phyloP scores from a whole-genome alignment of 495 filamentous ascomycete species.

The Bacidia gigantensis region DNA sequence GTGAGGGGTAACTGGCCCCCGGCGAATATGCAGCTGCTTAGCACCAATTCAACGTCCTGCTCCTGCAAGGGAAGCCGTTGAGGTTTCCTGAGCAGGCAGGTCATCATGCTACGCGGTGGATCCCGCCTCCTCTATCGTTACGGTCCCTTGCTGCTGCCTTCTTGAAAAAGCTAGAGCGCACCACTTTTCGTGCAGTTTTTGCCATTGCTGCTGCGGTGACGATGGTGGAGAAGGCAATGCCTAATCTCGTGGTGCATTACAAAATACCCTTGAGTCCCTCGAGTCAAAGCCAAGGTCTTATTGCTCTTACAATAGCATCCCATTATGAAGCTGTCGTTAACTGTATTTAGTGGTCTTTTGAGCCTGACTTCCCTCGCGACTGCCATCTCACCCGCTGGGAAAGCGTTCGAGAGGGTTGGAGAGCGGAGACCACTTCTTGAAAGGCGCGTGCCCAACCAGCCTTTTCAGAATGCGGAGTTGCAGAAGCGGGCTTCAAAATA shows the following conservation, averaged over 20 bases:
- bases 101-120: not conserved
- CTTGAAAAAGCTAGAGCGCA: not conserved
- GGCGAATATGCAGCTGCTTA: not conserved
- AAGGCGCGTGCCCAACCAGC: constrained; percentile 1
- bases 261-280: not conserved
- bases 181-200: not conserved
- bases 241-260: not conserved
- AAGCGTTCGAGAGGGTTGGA: not conserved
- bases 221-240: not conserved
- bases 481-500: constrained; percentile 8
- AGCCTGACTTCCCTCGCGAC: constrained; percentile 5
- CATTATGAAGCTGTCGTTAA: constrained; percentile 7
- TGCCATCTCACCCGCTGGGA: not conserved
- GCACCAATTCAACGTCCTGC: not conserved
- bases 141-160: not conserved
- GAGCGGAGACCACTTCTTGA: not conserved
- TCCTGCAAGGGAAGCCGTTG: not conserved
- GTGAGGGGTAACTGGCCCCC: not conserved
- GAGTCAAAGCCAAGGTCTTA: not conserved
- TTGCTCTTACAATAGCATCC: not conserved
- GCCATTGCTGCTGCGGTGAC: too few species aligned
- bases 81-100: not conserved
- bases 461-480: not conserved
- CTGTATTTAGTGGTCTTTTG: constrained; percentile 11
- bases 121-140: not conserved